Conservation (phyloP, 139 green algal species). For the Deuterostichococcus epilithicus region DNA sequence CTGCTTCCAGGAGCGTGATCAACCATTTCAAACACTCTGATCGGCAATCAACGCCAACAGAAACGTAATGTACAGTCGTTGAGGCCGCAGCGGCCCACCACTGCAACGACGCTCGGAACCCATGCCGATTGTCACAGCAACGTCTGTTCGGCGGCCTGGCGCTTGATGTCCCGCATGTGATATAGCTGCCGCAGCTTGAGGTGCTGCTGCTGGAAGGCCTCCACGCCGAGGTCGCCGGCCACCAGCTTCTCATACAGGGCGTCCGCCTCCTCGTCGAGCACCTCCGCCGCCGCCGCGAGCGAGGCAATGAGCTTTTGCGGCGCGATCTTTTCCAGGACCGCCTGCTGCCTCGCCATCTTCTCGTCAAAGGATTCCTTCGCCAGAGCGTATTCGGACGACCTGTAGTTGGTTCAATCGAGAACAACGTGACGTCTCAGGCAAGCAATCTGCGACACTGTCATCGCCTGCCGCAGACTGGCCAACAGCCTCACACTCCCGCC, state of each 20-base stretch:
- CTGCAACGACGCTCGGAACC: no score
- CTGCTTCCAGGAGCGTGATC: no score
- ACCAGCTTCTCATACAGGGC: slow-evolving; percentile 17
- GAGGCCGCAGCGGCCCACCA: no score
- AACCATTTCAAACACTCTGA: no score
- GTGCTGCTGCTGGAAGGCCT: slow-evolving; percentile 57
- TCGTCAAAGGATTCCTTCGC: slow-evolving; percentile 47
- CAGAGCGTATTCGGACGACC: slow-evolving; percentile 41
- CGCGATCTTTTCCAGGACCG: slow-evolving; percentile 39
- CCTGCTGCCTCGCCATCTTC: slow-evolving; percentile 38
- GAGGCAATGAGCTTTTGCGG: slow-evolving; percentile 27
- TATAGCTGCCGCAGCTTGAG: slow-evolving; percentile 30
- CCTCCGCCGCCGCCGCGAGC: slow-evolving; percentile 8
- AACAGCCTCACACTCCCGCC: background rate
- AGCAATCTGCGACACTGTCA: background rate
- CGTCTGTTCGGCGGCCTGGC: slow-evolving; percentile 51
- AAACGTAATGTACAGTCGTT: no score
- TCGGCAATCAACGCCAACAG: no score
- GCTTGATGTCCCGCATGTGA: slow-evolving; percentile 55
- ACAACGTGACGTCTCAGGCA: background rate
- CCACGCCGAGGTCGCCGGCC: slow-evolving; percentile 23
- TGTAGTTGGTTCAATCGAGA: background rate
- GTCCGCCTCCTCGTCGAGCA: slow-evolving; percentile 31
- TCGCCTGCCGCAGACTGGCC: background rate
- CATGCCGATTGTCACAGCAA: slow-evolving; percentile 2